phyloP scores from a whole-genome alignment of 768 basidiomycete species.

The Boletus subcaerulescens region DNA sequence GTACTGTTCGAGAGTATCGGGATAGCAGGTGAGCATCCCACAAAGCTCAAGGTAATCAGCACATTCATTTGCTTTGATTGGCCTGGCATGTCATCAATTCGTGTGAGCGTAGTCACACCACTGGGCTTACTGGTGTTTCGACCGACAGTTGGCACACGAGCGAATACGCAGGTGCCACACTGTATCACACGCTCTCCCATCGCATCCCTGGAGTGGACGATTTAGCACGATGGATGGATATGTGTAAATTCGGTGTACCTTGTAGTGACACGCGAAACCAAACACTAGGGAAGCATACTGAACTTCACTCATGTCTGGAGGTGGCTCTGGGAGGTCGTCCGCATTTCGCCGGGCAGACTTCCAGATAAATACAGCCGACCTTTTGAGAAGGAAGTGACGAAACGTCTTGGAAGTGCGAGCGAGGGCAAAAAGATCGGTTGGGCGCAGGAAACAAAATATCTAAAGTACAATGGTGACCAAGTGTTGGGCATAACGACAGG shows the following conservation, averaged over 20 bases:
- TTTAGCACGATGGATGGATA: not conserved
- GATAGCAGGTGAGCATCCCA: constrained; percentile 5
- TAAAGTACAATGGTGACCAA: constrained; percentile 12
- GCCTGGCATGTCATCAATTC: constrained; percentile 7
- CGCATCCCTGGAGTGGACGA: constrained; percentile 19
- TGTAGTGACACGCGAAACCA: constrained; percentile 43
- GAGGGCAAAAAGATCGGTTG: constrained; percentile 45
- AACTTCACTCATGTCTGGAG: constrained; percentile 46
- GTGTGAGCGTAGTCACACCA: not conserved
- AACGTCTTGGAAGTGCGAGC: constrained; percentile 42
- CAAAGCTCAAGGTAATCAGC: constrained; percentile 6
- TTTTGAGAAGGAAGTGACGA: constrained; percentile 38
- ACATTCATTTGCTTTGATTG: constrained; percentile 15
- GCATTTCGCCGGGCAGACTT: constrained; percentile 36
- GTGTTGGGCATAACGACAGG: not conserved
- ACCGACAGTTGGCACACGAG: constrained; percentile 27
- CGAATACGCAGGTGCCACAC: constrained; percentile 34
- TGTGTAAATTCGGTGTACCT: constrained; percentile 8
- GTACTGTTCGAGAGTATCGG: constrained; percentile 18
- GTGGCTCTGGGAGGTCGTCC: constrained; percentile 42
- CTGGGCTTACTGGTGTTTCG: constrained; percentile 23
- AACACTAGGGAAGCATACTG: constrained; percentile 50
- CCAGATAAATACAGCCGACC: constrained; percentile 31
- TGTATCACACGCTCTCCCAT: constrained; percentile 23
- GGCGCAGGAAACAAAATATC: constrained; percentile 44